Evolutionary conservation across 2,329 filamentous ascomycete species (phyloP).

Genomic region (Bipolaris bicolor): DNA sequence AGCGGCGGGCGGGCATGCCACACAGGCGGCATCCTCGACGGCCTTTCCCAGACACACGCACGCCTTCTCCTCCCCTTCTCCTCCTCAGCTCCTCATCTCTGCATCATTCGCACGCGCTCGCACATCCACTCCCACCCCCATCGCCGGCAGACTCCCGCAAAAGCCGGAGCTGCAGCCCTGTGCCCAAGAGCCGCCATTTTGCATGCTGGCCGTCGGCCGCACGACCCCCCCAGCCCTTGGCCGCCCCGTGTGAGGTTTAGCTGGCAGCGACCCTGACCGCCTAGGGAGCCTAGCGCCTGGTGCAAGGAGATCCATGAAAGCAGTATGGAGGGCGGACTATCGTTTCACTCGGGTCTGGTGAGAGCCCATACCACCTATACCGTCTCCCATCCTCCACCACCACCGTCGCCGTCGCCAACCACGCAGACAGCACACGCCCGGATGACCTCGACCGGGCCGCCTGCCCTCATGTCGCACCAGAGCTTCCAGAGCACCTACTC

Average conservation of each 20-base stretch:
- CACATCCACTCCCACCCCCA: neutral
- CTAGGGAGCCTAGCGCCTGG: conserved; percentile 13
- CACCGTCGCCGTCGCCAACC: conserved; percentile 34
- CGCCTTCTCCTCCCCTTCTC: too few species aligned
- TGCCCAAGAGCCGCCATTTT: conserved; percentile 5
- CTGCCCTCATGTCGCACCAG: conserved; percentile 53
- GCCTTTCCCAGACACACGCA: neutral
- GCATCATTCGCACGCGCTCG: conserved; percentile 5
- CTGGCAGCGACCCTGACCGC: conserved; percentile 17
- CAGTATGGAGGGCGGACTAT: conserved; percentile 44
- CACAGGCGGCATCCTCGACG: conserved; percentile 2
- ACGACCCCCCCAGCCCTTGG: neutral
- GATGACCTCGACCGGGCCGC: conserved; percentile 45
- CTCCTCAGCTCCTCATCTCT: too few species aligned
- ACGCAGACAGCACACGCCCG: conserved; percentile 35
- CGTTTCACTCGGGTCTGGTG: conserved; percentile 27
- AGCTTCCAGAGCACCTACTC: conserved; percentile 56
- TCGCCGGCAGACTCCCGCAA: neutral
- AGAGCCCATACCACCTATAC: conserved; percentile 28
- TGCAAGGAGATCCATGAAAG: conserved; percentile 37
- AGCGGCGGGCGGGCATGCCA: conserved; percentile 7
- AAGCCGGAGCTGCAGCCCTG: conserved; percentile 5
- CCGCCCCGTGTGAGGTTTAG: conserved; percentile 10
- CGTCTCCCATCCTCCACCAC: conserved; percentile 24
- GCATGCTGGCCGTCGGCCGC: neutral